These are phyloP conservation scores for Skeletonema potamos DNA, from an alignment of 108 stramenopile genomes.

Conservation along the genomic window DNA sequence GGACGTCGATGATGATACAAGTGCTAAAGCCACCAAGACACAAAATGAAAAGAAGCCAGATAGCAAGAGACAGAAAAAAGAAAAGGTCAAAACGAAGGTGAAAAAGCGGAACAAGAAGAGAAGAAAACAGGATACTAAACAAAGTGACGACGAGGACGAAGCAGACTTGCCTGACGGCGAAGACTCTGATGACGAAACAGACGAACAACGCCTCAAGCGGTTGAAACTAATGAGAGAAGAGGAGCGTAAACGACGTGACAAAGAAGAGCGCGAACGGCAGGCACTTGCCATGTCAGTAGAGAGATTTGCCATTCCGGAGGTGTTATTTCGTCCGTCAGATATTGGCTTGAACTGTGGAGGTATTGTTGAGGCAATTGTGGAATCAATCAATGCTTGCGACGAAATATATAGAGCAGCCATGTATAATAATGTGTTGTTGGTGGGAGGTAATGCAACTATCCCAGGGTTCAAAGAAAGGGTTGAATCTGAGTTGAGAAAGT, in stretches of 20 bases:
- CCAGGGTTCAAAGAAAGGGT: constrained; percentile 76
- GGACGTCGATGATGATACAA: background rate
- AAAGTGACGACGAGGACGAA: constrained; percentile 21
- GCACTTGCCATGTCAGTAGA: constrained; percentile 82
- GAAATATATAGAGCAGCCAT: constrained; percentile 67
- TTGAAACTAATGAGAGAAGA: constrained; percentile 60
- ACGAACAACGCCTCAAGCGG: constrained; percentile 61
- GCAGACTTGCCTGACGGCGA: constrained; percentile 17
- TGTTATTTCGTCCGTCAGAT: constrained; percentile 91
- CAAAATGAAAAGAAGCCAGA: constrained; percentile 11
- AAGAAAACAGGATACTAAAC: constrained; percentile 5
- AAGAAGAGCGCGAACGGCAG: constrained; percentile 72
- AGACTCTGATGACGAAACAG: constrained; percentile 75
- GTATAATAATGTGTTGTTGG: constrained; percentile 79
- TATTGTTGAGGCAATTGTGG: constrained; percentile 78
- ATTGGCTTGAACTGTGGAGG: constrained; percentile 87
- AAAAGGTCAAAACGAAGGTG: background rate
- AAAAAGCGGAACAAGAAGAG: constrained; percentile 5
- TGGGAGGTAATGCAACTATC: constrained; percentile 84
- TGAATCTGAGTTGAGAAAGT: constrained; percentile 66
- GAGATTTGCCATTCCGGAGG: constrained; percentile 91
- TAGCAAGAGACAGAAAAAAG: background rate
- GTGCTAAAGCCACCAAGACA: too few species aligned
- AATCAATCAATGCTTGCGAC: constrained; percentile 79
- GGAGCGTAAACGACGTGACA: constrained; percentile 61